Evolutionary conservation across 2,329 filamentous ascomycete species (phyloP), one percentile per base, ranked within the genome.

Genomic region (Colletotrichum echinochloae): DNA sequence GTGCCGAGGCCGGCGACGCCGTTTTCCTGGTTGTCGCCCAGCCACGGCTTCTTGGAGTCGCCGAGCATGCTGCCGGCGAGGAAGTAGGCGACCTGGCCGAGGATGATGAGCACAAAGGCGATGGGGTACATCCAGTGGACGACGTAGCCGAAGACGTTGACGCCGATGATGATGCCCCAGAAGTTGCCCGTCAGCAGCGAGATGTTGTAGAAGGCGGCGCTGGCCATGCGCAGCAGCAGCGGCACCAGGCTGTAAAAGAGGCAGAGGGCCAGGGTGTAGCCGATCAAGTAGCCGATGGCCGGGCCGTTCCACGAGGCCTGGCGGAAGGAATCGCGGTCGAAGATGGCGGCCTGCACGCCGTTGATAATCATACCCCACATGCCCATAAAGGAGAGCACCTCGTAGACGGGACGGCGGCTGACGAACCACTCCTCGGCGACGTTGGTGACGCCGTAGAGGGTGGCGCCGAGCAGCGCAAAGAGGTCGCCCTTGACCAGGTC

Each of bases 131-230:
- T 87, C 86, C 89, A 97, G 83, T 97, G 93, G 68, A 99, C 89
- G 49, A 82, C 82, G 75, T 92, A 89, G 54, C 91, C 89, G 77
- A 99, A 97, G 59, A 98, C 93, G 78, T 91, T 88, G 75, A 97
- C 89, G 60, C 96, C 96, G 75, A 99, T 95, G 74, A 97, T 92
- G 72, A 97, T 92, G 74, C 94, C 95, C 96, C 96, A 99, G 84
- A 98, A 98, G 83, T 97, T 98, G 76, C 91, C 94, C 2, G 96
- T 98, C 71, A 99, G 86, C 74, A 99, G 85, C 9, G 92, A 95
- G 77, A 98, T 97, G 81, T 99, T 97, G 85, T 98, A 97, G 83
- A 99, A 98, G 26, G 95, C 95, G 3, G 96, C 96, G 20, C 90
- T 93, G 35, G 92, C 92, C 84, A 98, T 92, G 74, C 96, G 93